Base-by-base conservation (phyloP, 148 eudicot species). In the Nyssa sinensis region DNA sequence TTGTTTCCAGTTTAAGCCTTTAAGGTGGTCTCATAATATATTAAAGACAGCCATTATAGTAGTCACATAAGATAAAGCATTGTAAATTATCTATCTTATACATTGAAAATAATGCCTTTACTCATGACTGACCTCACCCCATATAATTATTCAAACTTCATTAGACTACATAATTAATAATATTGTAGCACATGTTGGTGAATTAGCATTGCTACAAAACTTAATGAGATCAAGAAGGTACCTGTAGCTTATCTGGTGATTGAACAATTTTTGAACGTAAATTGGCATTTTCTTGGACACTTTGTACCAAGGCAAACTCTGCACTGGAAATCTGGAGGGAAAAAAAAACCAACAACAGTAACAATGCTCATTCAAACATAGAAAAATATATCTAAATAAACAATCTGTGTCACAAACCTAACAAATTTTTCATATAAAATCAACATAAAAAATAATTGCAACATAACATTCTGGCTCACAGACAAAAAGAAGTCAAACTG, bases 181-280 rank as follows among this genome's bases (percentile, higher is more conserved):
- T 33, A 23, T 17, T 9, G 71, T 5, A 74, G 49, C 70, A 66
- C 41, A 68, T 62, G n/a, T 23, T 71, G 34, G 74, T 10, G 31
- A 55, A 55, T 55, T n/a, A 55, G 6, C 21, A 19, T 55, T 0
- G 24, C 19, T 34, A 12, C n/a, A 29, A 31, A 71, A 21, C 29
- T 21, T 41, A 27, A 39, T 41, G 13, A 35, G 58, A 41, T 24
- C 10, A 21, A 53, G 32, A 61, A 33, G 2, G 57, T 83, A 93
- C 98, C 96, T 92, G 96, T 67, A 95, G 87, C 78, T 95, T 95
- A 73, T 86, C 96, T 12, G 98, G 98, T 64, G 98, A 95, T 66
- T 92, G 96, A 59, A 95, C 98, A 78, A 95, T 89, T 82, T 86
- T 87, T 23, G 98, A 89, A 27, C 88, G 88, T 62, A 86, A 84